Evolutionary conservation across 441 rosid species (phyloP), one percentile per base, ranked within the genome.

Genomic region (Dalechampia spathulata): DNA sequence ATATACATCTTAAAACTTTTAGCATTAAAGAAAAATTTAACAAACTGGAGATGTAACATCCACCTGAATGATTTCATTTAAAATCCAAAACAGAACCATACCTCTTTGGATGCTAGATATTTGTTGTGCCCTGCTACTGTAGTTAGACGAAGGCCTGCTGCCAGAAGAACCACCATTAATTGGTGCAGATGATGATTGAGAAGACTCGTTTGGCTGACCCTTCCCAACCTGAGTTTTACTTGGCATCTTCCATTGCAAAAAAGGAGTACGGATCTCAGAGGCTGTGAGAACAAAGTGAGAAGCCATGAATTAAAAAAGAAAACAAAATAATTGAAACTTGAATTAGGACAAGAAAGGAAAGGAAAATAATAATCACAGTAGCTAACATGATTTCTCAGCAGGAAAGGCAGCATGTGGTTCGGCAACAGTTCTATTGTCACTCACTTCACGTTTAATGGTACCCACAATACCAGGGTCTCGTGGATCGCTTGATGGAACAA

Each of bases 61-160:
- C 14, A 28, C 40, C 40, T 44, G 30, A 14, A 36, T 28, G 53
- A 20, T 51, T 27, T 49, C 34, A 28, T 71, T 22, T 26, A 53
- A 46, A 41, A 23, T 4, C 42, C 7, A 12, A 2, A 27, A 8
- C 7, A 48, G 20, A 11, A 10, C 6, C 16, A 10, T 55, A 87
- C 98, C 98, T 78, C 79, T 91, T 57, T 76, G 91, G 37, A 78
- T 48, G 62, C 89, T 88, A 62, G 67, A 60, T 48, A 66, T 62
- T 70, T 79, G 92, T 58, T 80, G 94, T 14, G 90, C 72, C 41
- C 88, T 82, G 70, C 63, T 81, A 72, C 72, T 70, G 75, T 87
- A 80, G 67, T 85, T 85, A 48, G 96, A 85, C 34, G 90, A 72
- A 62, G 95, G 92, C 60, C 90, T 76, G 61, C 86, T 87, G 41